Percentiles rank a stretch among this genome's conserved stretches.
Evolutionary conservation across 495 filamentous ascomycete species (phyloP).

Genomic region (Penicillium robsamsonii): DNA sequence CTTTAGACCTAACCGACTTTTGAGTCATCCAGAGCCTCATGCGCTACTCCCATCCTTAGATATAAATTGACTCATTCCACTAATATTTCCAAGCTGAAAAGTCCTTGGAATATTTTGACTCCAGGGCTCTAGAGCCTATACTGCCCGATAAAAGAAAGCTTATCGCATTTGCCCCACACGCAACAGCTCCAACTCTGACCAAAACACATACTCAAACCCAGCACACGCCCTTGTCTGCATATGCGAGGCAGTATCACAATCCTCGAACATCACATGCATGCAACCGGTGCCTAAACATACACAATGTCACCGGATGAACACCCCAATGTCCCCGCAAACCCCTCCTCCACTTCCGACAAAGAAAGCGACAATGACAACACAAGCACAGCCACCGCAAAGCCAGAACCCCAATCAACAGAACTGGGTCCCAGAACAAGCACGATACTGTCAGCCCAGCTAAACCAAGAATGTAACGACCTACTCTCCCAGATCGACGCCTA

Average conservation of each 20-base stretch:
- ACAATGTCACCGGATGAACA: constrained; percentile 1
- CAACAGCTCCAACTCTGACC: background rate
- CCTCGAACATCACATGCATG: background rate
- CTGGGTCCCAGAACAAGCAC: constrained; percentile 14
- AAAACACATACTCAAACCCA: background rate
- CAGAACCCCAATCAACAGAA: background rate
- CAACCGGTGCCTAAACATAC: background rate
- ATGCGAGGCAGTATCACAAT: background rate
- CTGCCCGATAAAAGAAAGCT: background rate
- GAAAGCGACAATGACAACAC: constrained; percentile 3
- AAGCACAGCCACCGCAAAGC: background rate
- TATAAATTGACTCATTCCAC: background rate
- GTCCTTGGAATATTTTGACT: background rate
- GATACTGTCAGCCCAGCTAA: constrained; percentile 27
- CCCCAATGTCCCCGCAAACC: background rate
- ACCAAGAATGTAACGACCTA: constrained; percentile 42
- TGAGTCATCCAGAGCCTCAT: background rate
- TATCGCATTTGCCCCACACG: background rate
- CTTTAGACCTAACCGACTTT: background rate
- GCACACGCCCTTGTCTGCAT: background rate
- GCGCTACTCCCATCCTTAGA: background rate
- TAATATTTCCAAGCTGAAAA: background rate
- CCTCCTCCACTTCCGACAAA: background rate
- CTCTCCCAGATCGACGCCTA: constrained; percentile 50
- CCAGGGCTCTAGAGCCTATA: background rate